Conservation (phyloP, 805 yeast genomes). For the Candida adriatica region DNA sequence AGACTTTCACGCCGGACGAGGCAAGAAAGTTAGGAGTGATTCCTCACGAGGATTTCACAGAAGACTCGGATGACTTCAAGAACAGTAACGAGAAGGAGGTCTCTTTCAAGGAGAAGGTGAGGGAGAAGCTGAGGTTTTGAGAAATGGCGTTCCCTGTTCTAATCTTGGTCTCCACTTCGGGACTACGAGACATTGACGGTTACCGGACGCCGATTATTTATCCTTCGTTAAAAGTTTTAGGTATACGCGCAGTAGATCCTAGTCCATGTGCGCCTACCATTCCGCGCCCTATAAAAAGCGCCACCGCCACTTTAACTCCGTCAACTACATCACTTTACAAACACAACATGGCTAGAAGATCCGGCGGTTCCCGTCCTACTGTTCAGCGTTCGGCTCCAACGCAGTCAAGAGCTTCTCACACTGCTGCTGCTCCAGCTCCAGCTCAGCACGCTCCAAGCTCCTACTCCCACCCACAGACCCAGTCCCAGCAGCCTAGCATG, state of each 20-base stretch:
- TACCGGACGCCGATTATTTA: too few relatives aligned
- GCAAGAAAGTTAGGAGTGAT: constrained; percentile 26
- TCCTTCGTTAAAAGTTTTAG: too few relatives aligned
- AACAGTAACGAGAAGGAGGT: too few relatives aligned
- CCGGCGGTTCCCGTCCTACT: constrained; percentile 41
- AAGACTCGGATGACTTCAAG: constrained; percentile 4
- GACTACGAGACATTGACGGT: too few relatives aligned
- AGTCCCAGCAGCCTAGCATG: constrained; percentile 70
- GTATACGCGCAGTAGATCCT: too few relatives aligned
- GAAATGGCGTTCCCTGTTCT: too few relatives aligned
- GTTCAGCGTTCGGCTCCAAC: constrained; percentile 32
- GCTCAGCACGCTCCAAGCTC: constrained; percentile 36
- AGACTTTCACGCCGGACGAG: constrained; percentile 29
- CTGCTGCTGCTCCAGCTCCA: constrained; percentile 48
- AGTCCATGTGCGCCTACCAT: too few relatives aligned
- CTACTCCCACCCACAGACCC: constrained; percentile 51
- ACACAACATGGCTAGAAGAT: constrained; percentile 37
- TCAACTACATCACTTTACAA: constrained; percentile 2
- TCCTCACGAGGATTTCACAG: constrained; percentile 16
- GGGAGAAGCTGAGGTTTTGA: too few relatives aligned
- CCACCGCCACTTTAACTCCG: too few relatives aligned
- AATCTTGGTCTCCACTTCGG: too few relatives aligned
- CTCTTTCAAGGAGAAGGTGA: too few relatives aligned
- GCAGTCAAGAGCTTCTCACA: constrained; percentile 65
- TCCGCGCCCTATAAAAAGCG: too few relatives aligned